Base-by-base conservation (phyloP, 805 yeast species). In the Clavispora vitiphila region DNA sequence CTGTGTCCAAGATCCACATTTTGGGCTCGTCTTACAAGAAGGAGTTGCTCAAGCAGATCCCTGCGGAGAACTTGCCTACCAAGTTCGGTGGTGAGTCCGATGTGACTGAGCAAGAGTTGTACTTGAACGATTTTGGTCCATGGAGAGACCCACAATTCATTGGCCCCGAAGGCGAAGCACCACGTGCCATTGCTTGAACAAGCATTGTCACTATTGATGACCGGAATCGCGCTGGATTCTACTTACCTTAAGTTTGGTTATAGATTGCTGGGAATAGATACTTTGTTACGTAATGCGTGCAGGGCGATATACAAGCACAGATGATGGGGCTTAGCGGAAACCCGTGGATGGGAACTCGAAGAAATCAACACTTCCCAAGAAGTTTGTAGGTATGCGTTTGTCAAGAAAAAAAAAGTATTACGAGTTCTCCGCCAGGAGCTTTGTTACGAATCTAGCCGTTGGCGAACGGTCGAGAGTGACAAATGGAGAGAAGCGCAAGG, bases 161-260 rank as follows among this genome's bases (percentile, higher is more conserved):
- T 61, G 98, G 97, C 11, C 95, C 96, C 44, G 98, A 90, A 69
- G 96, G 96, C 50, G 87, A 83, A 65, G 96, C 95, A 40, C 96
- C 96, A 34, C 66, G 66, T 49, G 57, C 65, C 34, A 22, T 14
- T 14, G 34, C 29, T 16, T 26, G 8, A 25, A 18, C 21, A 8
- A 23, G 14, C 18, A 10, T n/a, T 38, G 14, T 21, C 40, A 30
- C 12, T 18, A 21, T 43, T 49, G 53, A 44, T 40, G 26, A 26
- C 49, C 15, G 52, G 42, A 34, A 29, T 15, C 20, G 10, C 6
- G 10, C 32, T 15, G 32, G 16, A 16, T 26, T n/a, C 30, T n/a
- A n/a, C 30, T 29, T 5, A 20, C 32, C 32, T 29, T 9, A 16
- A 29, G 20, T 16, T 15, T 16, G 32, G 32, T 26, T 29, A 29